Evolutionary conservation across 805 yeast genomes (phyloP), one percentile per base, ranked within the genome.

Genomic region (Metahyphopichia silvanorum): DNA sequence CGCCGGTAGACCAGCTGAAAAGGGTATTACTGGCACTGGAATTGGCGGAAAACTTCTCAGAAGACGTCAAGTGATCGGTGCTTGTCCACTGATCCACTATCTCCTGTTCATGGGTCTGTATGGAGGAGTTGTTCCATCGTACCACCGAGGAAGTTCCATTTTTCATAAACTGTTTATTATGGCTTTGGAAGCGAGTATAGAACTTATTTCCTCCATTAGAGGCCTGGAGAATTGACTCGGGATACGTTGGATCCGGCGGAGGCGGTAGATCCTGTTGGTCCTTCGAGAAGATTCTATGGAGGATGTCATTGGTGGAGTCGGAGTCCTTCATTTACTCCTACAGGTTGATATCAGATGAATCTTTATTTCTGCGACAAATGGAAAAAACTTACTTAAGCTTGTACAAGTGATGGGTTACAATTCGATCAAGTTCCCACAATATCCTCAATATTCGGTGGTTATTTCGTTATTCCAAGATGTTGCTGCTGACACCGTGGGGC

Each of bases 401-500:
- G n/a, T n/a, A 11, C 23, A 21, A 11, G 23, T 12, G 7, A 23
- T 23, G 25, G 25, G 14, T 23, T 4, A 13, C 13, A 11, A 19
- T 19, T 19, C 13, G 14, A 16, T 31, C 9, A 21, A 16, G 12
- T 53, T 72, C 21, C 82, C 82, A 5, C 82, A 75, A 50, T 77
- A 66, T 44, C 61, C 65, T 1, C 51, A 61, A 4, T 44, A 41
- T 31, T 42, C 39, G 6, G 56, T 76, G 4, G 49, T 55, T 15
- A 42, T 79, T 8, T 48, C 70, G 5, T 60, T 76, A 29, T 81
- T 68, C 50, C 47, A 56, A 3, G 55, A 67, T 21, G 76, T 86
- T 4, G 34, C 47, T 8, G 71, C 71, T 33, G 59, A 36, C 3
- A 31, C 22, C 2, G 34, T 74, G 10, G 40, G 52, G 3, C 59